Evolutionary conservation across 2,329 filamentous ascomycete species (phyloP).

Genomic region (Aureobasidium sp.): DNA sequence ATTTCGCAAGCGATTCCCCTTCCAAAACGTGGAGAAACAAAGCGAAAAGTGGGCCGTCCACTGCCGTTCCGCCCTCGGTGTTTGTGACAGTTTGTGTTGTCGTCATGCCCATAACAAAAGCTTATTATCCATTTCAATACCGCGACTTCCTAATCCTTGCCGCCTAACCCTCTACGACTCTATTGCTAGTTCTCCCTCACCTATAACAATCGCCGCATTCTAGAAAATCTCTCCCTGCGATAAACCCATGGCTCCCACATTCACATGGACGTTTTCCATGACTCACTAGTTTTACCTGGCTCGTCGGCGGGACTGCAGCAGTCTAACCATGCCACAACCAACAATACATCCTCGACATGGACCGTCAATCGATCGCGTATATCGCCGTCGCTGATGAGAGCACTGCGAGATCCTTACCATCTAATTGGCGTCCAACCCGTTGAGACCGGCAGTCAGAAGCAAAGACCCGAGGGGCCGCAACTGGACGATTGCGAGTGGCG

Average conservation of each 20-base stretch:
- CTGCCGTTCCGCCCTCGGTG: too few species aligned
- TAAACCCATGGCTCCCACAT: constrained; percentile 18
- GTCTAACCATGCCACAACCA: neutral
- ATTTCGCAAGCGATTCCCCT: too few species aligned
- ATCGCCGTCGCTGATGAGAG: constrained; percentile 1
- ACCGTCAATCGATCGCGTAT: neutral
- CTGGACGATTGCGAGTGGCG: constrained; percentile 37
- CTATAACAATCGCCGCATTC: neutral
- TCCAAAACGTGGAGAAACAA: constrained; percentile 9
- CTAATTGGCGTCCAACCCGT: constrained; percentile 1
- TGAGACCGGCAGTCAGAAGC: constrained; percentile 6
- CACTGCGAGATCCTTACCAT: constrained; percentile 16
- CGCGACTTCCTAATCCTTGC: neutral
- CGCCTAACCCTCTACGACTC: neutral
- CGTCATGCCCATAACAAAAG: constrained; percentile 15
- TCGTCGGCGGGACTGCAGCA: neutral
- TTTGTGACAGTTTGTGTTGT: neutral
- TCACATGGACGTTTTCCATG: constrained; percentile 23
- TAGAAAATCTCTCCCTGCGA: neutral
- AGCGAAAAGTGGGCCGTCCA: constrained; percentile 2
- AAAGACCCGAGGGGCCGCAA: constrained; percentile 38
- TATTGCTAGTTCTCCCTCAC: neutral
- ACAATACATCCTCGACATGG: neutral
- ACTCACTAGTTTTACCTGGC: constrained; percentile 20
- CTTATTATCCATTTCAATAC: neutral